Evolutionary conservation across 495 filamentous ascomycete species (phyloP).

Genomic region (Lasiosphaeria ovina): DNA sequence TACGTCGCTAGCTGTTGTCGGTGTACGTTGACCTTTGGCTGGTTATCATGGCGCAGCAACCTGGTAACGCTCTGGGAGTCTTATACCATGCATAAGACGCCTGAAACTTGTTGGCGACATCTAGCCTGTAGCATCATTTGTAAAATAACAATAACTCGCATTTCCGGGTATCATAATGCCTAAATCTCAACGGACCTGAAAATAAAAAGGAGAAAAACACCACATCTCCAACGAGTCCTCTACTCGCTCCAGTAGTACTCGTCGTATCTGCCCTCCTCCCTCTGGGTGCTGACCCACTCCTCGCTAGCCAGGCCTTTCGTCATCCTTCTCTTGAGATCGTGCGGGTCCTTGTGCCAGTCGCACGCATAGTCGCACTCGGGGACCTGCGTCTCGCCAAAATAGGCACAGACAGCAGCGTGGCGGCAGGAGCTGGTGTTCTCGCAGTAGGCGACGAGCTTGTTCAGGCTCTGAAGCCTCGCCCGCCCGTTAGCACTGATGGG

Average conservation of each 20-base stretch:
- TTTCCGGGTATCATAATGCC: constrained; percentile 1
- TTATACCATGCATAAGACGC: too few relatives aligned
- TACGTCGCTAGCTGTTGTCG: too few relatives aligned
- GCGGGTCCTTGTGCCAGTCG: constrained; percentile 80
- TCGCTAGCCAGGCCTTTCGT: constrained; percentile 61
- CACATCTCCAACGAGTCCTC: not conserved
- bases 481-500: constrained; percentile 14
- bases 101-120: not conserved
- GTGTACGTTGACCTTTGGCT: too few relatives aligned
- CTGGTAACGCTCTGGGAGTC: too few relatives aligned
- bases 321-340: constrained; percentile 62
- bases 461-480: constrained; percentile 46
- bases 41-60: too few relatives aligned
- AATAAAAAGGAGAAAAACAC: not conserved
- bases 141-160: not conserved
- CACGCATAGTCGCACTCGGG: constrained; percentile 80
- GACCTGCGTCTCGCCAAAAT: constrained; percentile 70
- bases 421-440: constrained; percentile 71
- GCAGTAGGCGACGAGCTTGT: constrained; percentile 72
- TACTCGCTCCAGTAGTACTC: constrained; percentile 35
- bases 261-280: constrained; percentile 56
- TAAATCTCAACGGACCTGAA: not conserved
- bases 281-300: constrained; percentile 72
- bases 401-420: constrained; percentile 72
- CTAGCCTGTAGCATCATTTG: not conserved